Evolutionary conservation across 129 eudicot genomes (phyloP), one percentile per base, ranked within the genome.

Genomic region (Erigeron canadensis): DNA sequence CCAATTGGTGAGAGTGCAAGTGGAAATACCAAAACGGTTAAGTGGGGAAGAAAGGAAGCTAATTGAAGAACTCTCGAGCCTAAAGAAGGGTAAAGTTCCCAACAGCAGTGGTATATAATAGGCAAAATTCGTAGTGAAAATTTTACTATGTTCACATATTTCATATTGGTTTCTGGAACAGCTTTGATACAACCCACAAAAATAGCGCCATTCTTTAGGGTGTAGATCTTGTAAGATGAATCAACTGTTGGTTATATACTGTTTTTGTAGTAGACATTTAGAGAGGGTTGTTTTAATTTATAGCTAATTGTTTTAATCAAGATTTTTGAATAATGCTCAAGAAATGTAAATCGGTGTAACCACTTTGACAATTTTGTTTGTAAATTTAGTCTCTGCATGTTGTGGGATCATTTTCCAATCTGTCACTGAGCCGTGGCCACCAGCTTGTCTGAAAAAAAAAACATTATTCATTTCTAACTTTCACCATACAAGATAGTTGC

Each of bases 1-100:
- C 70, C 99, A 95, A 81, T 58, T 95, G 82, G 99, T 95, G 65
- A 90, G 66, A 74, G 97, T 95, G 69, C 96, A 90, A 60, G 93
- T 95, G 0, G 99, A 87, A 80, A 90, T 95, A 60, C 99, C 97
- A 6, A 86, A 87, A 71, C 81, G 86, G 50, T 66, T 95, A 47
- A 90, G 89, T 9, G 80, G 81, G 2, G 97, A 95, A 21, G 97
- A 95, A 80, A 90, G 65, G 80, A 86, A 90, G 88, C 86, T 95
- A 5, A 74, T 95, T 11, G 94, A 90, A 77, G 86, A 95, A 51
- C 85, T 95, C 53, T 84, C 89, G 2, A 77, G 69, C 64, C 62
- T 95, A 16, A 88, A 77, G 53, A 90, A 88, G 77, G 83, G 79
- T 22, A 90, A 87, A 80, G 86, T 86, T 43, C 65, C 89, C 55